These are phyloP conservation scores for Macroventuria anomochaeta DNA, from an alignment of 2,329 filamentous ascomycete genomes.

Conservation along the genomic window DNA sequence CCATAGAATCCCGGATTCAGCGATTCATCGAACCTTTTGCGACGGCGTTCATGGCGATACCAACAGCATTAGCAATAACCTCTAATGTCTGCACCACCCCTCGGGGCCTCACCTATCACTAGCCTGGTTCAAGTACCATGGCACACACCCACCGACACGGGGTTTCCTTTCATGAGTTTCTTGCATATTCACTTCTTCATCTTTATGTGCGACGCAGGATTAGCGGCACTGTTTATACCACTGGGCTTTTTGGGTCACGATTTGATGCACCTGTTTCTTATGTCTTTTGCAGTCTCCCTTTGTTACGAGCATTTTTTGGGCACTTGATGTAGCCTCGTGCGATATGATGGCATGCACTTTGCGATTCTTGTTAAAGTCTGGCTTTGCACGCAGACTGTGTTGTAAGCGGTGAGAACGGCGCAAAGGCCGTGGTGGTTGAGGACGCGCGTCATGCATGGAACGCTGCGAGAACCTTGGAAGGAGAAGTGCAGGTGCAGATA, in stretches of 20 bases:
- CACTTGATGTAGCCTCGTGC: slow-evolving; percentile 20
- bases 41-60: slow-evolving; percentile 44
- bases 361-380: slow-evolving; percentile 12
- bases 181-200: slow-evolving; percentile 31
- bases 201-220: slow-evolving; percentile 25
- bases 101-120: slow-evolving; percentile 35
- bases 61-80: slow-evolving; percentile 36
- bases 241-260: slow-evolving; percentile 36
- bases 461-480: background rate
- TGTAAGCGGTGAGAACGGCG: slow-evolving; percentile 26
- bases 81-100: slow-evolving; percentile 45
- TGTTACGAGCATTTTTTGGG: slow-evolving; percentile 35
- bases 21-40: slow-evolving; percentile 33
- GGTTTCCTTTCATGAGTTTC: slow-evolving; percentile 17
- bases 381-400: slow-evolving; percentile 22
- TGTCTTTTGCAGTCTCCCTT: slow-evolving; percentile 30
- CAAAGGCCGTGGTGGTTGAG: slow-evolving; percentile 22
- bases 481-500: slow-evolving; percentile 15
- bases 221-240: slow-evolving; percentile 44
- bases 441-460: slow-evolving; percentile 32
- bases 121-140: slow-evolving; percentile 28
- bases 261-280: slow-evolving; percentile 35
- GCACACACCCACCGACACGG: slow-evolving; percentile 12
- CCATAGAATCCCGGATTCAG: slow-evolving; percentile 38
- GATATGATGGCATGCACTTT: slow-evolving; percentile 26